Evolutionary conservation across 2,329 filamentous ascomycete genomes (phyloP), one percentile per base, ranked within the genome.

Genomic region (Aaosphaeria arxii): DNA sequence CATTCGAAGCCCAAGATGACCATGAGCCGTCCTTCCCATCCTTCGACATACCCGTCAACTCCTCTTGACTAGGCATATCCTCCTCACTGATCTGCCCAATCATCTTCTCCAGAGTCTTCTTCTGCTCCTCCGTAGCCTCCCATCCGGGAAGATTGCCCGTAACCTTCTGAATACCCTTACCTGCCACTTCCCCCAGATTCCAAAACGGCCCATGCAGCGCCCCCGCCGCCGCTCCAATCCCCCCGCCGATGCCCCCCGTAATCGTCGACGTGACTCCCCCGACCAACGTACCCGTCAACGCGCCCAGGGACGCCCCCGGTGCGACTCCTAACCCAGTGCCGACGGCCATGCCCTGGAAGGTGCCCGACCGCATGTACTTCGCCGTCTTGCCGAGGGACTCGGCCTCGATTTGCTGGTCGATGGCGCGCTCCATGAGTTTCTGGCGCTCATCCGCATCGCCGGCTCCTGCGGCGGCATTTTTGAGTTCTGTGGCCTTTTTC

Each of bases 321-420:
- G 55, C 56, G 6, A 57, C 52, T 28, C 58, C 58, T 11, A 61
- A 48, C 7, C 58, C 58, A 11, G 58, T 53, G 7, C 58, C 58
- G 24, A 56, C 50, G 6, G 56, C 55, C 53, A 58, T 54, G n/a
- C 58, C 58, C 24, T 61, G 58, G 29, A 59, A 61, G 0, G 58
- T 48, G 3, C 58, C 58, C 7, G 58, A 61, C 28, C 55, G 56
- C 13, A 59, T 46, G 45, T 61, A 61, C 11, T 54, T 58, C 44
- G 58, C 58, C n/a, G 58, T 59, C 38, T 61, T 61, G 9, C 58
- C 58, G 9, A 61, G 53, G 1, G 58, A 59, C 39, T 59, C 56
- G 4, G 58, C 57, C 45, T 59, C 55, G 5, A 61, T 52, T 30
- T 59, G 53, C 17, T 51, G 48, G 13, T 61, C 52, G 11, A 57